Base-by-base conservation (phyloP, 208 protist genomes). In the Wallacemonas rigidus region DNA sequence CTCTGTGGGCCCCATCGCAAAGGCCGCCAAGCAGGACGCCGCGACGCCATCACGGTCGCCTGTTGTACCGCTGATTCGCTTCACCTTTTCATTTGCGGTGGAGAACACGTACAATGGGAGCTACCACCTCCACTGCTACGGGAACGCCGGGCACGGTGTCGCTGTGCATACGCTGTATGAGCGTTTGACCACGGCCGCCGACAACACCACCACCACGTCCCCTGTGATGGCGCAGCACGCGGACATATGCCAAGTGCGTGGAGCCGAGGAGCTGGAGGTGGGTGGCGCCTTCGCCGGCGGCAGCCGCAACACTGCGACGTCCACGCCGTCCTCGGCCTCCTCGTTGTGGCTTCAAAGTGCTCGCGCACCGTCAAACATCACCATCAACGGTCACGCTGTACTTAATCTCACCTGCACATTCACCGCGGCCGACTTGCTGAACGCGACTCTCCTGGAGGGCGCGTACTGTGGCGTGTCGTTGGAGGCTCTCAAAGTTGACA, bases 381-480 rank as follows among this genome's bases (percentile, higher is more conserved):
- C 4, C 8, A 11, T 55, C 5, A 7, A 4, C 3, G 45, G 50
- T 4, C 12, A 40, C 38, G 64, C 47, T 9, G 35, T 57, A 48
- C 61, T 83, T 58, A 83, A 83, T 62, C 65, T 71, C 54, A 76
- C 70, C 71, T 83, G 78, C 78, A 72, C 73, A 53, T 83, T 77
- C 53, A 56, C 54, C 11, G 50, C 71, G 2, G n/a, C 67, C 2
- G 55, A 71, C 4, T 3, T 79, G 51, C 2, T 40, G 3, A 71
- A 76, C 41, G 39, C 47, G 4, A 63, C 74, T 3, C 55, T 73
- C 26, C 65, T 65, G 5, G 41, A 35, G 7, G 57, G 60, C 12
- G 69, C 69, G 39, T 75, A 73, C 48, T 86, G 81, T 43, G 81
- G 81, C 26, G 75, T 86, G 11, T 48, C 75, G 17, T 65, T 86